These are phyloP conservation scores for Colletotrichum tropicicola DNA, from an alignment of 2,329 filamentous ascomycete genomes.

Conservation along the genomic window DNA sequence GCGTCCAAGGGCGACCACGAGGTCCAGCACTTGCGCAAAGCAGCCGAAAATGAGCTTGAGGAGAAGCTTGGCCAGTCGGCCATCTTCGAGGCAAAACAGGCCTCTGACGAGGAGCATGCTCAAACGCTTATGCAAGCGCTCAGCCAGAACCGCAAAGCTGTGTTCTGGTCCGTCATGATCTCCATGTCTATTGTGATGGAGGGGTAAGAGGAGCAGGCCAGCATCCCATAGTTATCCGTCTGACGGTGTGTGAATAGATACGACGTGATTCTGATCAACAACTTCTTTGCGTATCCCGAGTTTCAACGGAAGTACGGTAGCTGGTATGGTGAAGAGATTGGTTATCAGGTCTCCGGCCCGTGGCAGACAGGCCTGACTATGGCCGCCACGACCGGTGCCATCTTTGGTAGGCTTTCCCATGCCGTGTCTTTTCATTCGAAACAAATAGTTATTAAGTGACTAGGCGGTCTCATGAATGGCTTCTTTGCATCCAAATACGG, in stretches of 20 bases:
- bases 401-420: constrained; percentile 45
- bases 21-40: constrained; percentile 20
- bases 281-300: constrained; percentile 52
- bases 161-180: constrained; percentile 48
- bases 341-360: constrained; percentile 55
- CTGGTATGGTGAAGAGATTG: constrained; percentile 40
- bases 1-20: background rate
- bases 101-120: constrained; percentile 35
- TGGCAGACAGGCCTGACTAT: constrained; percentile 62
- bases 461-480: constrained; percentile 50
- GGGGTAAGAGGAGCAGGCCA: constrained; percentile 46
- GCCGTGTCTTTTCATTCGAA: constrained; percentile 35
- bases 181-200: constrained; percentile 59
- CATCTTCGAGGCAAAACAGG: constrained; percentile 26
- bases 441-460: background rate
- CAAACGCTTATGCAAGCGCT: constrained; percentile 39
- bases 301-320: constrained; percentile 51
- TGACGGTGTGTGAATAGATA: background rate
- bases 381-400: constrained; percentile 47
- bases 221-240: background rate
- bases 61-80: constrained; percentile 24
- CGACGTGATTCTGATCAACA: constrained; percentile 43
- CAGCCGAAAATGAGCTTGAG: constrained; percentile 21
- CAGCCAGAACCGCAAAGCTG: constrained; percentile 42
- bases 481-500: constrained; percentile 51